Conservation (phyloP, 768 basidiomycete genomes). For the Leucosporidium yakuticum region DNA sequence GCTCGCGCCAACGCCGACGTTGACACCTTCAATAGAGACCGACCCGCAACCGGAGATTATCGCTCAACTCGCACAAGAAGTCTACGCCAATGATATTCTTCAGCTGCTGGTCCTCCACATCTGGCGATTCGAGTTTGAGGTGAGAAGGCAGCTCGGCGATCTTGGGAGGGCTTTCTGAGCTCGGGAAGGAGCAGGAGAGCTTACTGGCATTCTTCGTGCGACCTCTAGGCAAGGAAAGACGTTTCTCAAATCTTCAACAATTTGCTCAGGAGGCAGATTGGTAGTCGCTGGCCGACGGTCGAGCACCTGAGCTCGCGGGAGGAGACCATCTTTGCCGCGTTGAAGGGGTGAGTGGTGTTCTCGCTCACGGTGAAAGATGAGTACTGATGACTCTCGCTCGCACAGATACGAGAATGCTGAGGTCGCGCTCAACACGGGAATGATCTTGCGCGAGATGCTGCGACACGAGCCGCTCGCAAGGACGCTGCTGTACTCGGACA, state of each 20-base stretch:
- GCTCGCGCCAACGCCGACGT: not conserved
- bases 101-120: slow-evolving; percentile 73
- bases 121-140: slow-evolving; percentile 86
- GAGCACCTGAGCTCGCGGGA: slow-evolving; percentile 75
- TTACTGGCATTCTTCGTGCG: slow-evolving; percentile 41
- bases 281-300: slow-evolving; percentile 88
- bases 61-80: slow-evolving; percentile 92
- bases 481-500: slow-evolving; percentile 83
- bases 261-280: slow-evolving; percentile 69
- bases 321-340: slow-evolving; percentile 70
- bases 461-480: slow-evolving; percentile 84
- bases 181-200: slow-evolving; percentile 39
- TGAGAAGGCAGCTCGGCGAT: slow-evolving; percentile 46
- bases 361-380: not conserved
- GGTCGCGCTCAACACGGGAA: slow-evolving; percentile 91
- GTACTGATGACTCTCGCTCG: not conserved
- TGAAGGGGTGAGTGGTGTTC: slow-evolving; percentile 54
- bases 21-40: slow-evolving; percentile 40
- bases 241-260: slow-evolving; percentile 49
- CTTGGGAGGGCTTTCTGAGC: slow-evolving; percentile 54
- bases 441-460: slow-evolving; percentile 96
- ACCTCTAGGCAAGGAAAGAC: slow-evolving; percentile 48
- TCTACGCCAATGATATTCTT: slow-evolving; percentile 83
- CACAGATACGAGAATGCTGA: slow-evolving; percentile 86
- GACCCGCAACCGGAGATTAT: slow-evolving; percentile 83